Base-by-base conservation (phyloP, 192 early-diverging fungal genomes). In the Coemansia sp. region DNA sequence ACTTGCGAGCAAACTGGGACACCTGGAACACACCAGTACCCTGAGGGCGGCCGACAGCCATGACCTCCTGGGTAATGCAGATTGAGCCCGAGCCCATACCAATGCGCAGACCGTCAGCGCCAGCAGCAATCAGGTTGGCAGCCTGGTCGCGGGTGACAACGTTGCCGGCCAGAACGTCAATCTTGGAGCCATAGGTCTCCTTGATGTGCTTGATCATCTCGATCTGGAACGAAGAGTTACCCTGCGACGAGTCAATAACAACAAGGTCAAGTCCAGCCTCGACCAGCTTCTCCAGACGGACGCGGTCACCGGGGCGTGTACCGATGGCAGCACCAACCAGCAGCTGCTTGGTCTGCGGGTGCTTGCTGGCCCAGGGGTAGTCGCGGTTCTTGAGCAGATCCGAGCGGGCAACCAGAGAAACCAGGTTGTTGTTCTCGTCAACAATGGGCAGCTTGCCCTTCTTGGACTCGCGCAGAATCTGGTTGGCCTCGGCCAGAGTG, bases 81-180 rank as follows among this genome's bases (percentile, higher is more conserved):
- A 98, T 98, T 19, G 89, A 92, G 15, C 96, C 96, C 57, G 87
- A 90, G 23, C 96, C 96, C 96, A 98, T 98, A 42, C 96, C 96
- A 44, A 98, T 85, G 59, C 92, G 87, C 58, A 98, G 79, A 49
- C 87, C 96, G 66, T 98, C 96, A 46, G 93, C 96, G 53, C 96
- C 96, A 30, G 93, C 96, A 4, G 76, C 87, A 71, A 96, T 96
- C 39, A 98, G 76, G 59, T 81, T 83, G 52, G 91, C 85, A 33
- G 94, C 94, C 80, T 98, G 94, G 74, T 96, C 91, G 69, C 89
- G 86, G 27, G 94, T 96, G 24, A 98, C 96, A 25, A 98, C 94
- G 80, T 98, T 98, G 50, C 96, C 96, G 39, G 93, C 96, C 65
- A 98, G 86, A 30, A 98, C 88, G 50, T 98, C 93, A 37, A 94